phyloP scores from a whole-genome alignment of 78 protist species.

The Polysphondylium violaceum region DNA sequence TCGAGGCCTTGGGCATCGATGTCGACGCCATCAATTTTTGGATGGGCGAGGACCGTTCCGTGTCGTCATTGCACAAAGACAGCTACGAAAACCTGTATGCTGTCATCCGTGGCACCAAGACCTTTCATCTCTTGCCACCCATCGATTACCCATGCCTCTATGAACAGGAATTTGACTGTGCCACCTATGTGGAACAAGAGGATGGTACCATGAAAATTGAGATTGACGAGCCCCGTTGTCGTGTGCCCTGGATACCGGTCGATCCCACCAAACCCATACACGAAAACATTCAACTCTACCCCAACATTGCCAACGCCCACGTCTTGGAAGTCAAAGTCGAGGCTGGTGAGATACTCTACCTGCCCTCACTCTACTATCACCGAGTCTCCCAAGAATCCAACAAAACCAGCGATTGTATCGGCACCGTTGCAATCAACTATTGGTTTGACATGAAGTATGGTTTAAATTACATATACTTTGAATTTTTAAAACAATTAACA shows the following conservation, averaged over 20 bases:
- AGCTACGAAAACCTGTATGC: constrained; percentile 80
- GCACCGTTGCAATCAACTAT: constrained; percentile 83
- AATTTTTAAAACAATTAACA: constrained; percentile 40
- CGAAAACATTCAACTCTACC: constrained; percentile 6
- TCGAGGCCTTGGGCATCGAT: constrained; percentile 41
- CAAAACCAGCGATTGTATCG: not conserved
- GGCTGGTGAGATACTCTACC: constrained; percentile 75
- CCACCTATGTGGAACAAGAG: constrained; percentile 37
- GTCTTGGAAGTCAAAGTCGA: constrained; percentile 43
- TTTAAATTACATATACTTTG: constrained; percentile 57
- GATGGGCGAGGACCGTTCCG: constrained; percentile 67
- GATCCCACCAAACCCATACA: constrained; percentile 54
- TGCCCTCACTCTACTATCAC: constrained; percentile 79
- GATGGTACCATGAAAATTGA: not conserved
- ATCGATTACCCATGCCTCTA: constrained; percentile 79
- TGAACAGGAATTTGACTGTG: constrained; percentile 26
- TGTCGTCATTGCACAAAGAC: constrained; percentile 78
- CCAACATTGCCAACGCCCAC: constrained; percentile 46
- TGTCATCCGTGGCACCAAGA: constrained; percentile 70
- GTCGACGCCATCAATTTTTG: constrained; percentile 80
- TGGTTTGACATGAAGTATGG: constrained; percentile 81
- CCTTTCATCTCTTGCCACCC: constrained; percentile 80
- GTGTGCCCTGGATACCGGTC: constrained; percentile 81
- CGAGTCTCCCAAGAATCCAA: constrained; percentile 48
- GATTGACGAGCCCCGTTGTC: constrained; percentile 4